phyloP scores from a whole-genome alignment of 257 asterid genomes.

The Nicotiana attenuata region DNA sequence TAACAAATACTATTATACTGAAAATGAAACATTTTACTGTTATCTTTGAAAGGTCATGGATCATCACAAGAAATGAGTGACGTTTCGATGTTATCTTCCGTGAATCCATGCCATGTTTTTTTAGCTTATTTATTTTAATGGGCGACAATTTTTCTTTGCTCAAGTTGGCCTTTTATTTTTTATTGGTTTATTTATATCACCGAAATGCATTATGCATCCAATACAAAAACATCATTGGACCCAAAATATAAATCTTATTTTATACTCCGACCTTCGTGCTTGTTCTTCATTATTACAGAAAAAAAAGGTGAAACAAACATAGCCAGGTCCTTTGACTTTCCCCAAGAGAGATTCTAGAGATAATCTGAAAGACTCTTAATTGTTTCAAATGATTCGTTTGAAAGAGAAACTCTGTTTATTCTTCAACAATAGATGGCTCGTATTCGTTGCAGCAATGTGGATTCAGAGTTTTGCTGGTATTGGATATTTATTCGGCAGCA shows the following conservation, averaged over 20 bases:
- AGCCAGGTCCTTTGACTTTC: not conserved
- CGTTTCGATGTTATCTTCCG: not conserved
- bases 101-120: not conserved
- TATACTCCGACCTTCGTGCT: not conserved
- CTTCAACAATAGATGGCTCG: constrained; percentile 48
- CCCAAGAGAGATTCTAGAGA: not conserved
- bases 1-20: not conserved
- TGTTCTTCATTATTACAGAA: not conserved
- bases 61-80: not conserved
- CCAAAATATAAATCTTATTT: not conserved
- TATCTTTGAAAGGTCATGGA: not conserved
- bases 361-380: not conserved
- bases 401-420: constrained; percentile 23
- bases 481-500: constrained; percentile 49
- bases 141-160: not conserved
- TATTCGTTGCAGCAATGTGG: constrained; percentile 57
- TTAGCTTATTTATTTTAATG: not conserved
- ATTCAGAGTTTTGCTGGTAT: constrained; percentile 51
- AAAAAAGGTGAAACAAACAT: not conserved
- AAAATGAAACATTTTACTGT: not conserved
- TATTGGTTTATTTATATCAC: not conserved
- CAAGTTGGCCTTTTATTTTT: not conserved
- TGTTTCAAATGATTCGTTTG: constrained; percentile 10
- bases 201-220: not conserved
- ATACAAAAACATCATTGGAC: not conserved